phyloP scores from a whole-genome alignment of 371 early-diverging fungal species.

The Capillidium rhysosporum region DNA sequence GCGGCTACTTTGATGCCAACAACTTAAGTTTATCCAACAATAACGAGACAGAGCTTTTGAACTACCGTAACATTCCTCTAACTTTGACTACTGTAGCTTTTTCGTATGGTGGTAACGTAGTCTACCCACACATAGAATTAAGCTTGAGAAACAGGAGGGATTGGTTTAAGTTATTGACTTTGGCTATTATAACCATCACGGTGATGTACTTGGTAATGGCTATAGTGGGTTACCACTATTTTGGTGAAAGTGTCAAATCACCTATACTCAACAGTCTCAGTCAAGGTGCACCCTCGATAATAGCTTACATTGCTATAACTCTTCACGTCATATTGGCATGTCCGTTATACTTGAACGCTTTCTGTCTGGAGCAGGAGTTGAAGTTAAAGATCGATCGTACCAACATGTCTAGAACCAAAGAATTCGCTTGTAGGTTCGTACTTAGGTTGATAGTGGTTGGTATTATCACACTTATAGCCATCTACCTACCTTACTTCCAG shows the following conservation, averaged over 20 bases:
- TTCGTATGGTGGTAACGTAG: conserved; percentile 59
- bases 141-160: conserved; percentile 55
- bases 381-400: conserved; percentile 18
- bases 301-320: conserved; percentile 53
- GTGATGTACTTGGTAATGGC: conserved; percentile 51
- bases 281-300: conserved; percentile 27
- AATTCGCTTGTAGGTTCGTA: conserved; percentile 29
- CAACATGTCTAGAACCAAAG: conserved; percentile 8
- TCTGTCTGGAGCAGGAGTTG: conserved; percentile 46
- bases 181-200: conserved; percentile 44
- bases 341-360: conserved; percentile 61
- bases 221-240: conserved; percentile 55
- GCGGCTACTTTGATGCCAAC: conserved; percentile 9
- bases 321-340: conserved; percentile 60
- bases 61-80: conserved; percentile 16
- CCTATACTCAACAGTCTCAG: conserved; percentile 52
- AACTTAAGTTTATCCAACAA: conserved; percentile 16
- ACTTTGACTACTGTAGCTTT: conserved; percentile 40
- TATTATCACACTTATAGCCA: conserved; percentile 29
- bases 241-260: conserved; percentile 35
- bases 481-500: conserved; percentile 59
- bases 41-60: conserved; percentile 26
- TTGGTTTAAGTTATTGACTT: conserved; percentile 43
- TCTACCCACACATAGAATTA: conserved; percentile 26
- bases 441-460: conserved; percentile 30